phyloP scores from a whole-genome alignment of 192 early-diverging fungal species.

The Lobosporangium transversale region DNA sequence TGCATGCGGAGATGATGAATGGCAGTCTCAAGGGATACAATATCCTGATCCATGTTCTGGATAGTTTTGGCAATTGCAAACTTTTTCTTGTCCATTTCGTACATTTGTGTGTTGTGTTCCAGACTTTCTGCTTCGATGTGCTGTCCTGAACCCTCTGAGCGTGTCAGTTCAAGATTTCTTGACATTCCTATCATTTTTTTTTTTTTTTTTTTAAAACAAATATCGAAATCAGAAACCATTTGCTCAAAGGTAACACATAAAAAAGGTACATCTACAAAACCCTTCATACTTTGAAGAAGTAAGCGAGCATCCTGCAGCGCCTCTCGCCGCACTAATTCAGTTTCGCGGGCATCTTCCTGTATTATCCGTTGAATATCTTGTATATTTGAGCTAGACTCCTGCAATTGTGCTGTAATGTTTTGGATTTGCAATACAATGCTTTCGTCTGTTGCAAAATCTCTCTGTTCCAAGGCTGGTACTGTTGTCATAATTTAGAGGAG shows the following conservation, averaged over 20 bases:
- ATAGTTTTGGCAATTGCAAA: conserved; percentile 32
- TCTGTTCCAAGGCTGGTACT: background rate
- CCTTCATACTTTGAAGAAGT: conserved; percentile 33
- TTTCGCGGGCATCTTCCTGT: conserved; percentile 24
- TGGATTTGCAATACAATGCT: conserved; percentile 18
- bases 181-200: conserved; percentile 17
- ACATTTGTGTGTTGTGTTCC: conserved; percentile 27
- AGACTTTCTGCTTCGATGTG: conserved; percentile 31
- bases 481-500: background rate
- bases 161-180: conserved; percentile 24
- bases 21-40: conserved; percentile 33
- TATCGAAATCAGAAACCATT: no score
- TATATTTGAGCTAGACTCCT: conserved; percentile 19
- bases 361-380: conserved; percentile 25
- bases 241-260: no score
- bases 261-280: no score
- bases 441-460: no score
- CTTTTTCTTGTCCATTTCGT: conserved; percentile 33
- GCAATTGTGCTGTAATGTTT: conserved; percentile 34
- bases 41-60: conserved; percentile 37
- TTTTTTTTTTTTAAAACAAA: no score
- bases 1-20: conserved; percentile 29
- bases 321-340: conserved; percentile 25
- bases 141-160: conserved; percentile 21
- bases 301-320: conserved; percentile 19